Percentiles rank a stretch among this genome's conserved stretches.
Conservation (phyloP, 208 protist genomes). For the Wallacemonas sp. region DNA sequence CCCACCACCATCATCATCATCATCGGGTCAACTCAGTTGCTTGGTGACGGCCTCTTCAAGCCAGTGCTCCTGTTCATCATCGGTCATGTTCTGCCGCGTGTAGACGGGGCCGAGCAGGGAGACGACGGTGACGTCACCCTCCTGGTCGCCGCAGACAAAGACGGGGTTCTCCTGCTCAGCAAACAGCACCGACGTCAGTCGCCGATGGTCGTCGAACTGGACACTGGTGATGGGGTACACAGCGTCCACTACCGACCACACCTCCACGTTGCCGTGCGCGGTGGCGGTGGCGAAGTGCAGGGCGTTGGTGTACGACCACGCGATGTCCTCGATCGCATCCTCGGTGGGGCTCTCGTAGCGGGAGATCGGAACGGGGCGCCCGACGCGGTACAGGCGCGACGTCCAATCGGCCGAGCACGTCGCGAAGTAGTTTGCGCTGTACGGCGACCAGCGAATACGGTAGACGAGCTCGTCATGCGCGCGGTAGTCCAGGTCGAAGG, state of each 20-base stretch:
- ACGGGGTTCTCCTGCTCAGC: slow-evolving; percentile 85
- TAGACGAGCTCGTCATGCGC: slow-evolving; percentile 95
- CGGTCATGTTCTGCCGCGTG: slow-evolving; percentile 47
- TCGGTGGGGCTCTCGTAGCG: slow-evolving; percentile 86
- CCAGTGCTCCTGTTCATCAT: slow-evolving; percentile 82
- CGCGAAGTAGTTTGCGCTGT: slow-evolving; percentile 88
- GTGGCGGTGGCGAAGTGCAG: slow-evolving; percentile 93
- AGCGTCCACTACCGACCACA: slow-evolving; percentile 75
- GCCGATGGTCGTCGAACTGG: slow-evolving; percentile 69
- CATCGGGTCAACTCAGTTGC: slow-evolving; percentile 19
- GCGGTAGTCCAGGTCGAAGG: slow-evolving; percentile 93
- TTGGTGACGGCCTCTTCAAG: slow-evolving; percentile 74
- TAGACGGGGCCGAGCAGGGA: slow-evolving; percentile 42
- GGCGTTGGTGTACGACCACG: slow-evolving; percentile 91
- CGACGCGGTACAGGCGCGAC: slow-evolving; percentile 90
- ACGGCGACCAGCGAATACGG: slow-evolving; percentile 93
- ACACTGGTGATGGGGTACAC: slow-evolving; percentile 73
- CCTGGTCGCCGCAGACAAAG: slow-evolving; percentile 88
- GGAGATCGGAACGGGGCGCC: slow-evolving; percentile 53
- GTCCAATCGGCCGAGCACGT: slow-evolving; percentile 97
- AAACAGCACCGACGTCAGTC: slow-evolving; percentile 83
- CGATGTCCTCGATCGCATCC: slow-evolving; percentile 92
- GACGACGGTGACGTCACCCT: slow-evolving; percentile 89
- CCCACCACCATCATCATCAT: no score
- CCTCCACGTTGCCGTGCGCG: slow-evolving; percentile 79